A percentile compares a stretch with the other conserved stretches of the same genome.
Conservation (phyloP, 2,329 filamentous ascomycete species). For the Colletotrichum shisoi region DNA sequence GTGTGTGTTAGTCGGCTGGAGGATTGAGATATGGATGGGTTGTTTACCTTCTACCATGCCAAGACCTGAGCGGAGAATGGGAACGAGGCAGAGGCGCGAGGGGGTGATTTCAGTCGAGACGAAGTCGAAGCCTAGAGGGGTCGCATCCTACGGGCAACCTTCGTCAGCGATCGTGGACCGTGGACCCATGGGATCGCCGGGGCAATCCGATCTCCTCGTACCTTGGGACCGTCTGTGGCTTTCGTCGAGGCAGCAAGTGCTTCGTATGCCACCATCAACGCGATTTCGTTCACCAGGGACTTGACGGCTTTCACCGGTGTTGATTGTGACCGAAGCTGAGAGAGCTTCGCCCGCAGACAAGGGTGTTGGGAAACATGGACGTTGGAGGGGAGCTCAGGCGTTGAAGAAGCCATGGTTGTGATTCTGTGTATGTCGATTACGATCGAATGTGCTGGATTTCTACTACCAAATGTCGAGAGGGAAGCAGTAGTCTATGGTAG, state of each 20-base stretch:
- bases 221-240: constrained; percentile 67
- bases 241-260: constrained; percentile 73
- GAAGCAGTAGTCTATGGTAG: constrained; percentile 13
- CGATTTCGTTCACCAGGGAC: constrained; percentile 83
- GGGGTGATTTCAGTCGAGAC: constrained; percentile 70
- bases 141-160: constrained; percentile 66
- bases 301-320: constrained; percentile 80
- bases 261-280: constrained; percentile 82
- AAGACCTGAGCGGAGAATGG: constrained; percentile 89
- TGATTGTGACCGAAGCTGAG: constrained; percentile 79
- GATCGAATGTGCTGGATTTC: background rate
- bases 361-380: constrained; percentile 86
- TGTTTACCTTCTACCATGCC: constrained; percentile 82
- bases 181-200: background rate
- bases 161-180: constrained; percentile 9
- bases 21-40: background rate
- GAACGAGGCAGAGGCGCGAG: constrained; percentile 78
- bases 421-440: background rate
- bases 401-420: constrained; percentile 45
- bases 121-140: constrained; percentile 81
- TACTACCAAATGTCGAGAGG: constrained; percentile 1
- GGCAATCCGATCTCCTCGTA: constrained; percentile 47
- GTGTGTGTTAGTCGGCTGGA: constrained; percentile 28
- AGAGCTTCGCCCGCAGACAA: constrained; percentile 86
- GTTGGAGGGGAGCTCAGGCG: constrained; percentile 61